These are phyloP conservation scores for Diaporthe helianthi DNA, from an alignment of 2,329 filamentous ascomycete genomes.

Conservation along the genomic window DNA sequence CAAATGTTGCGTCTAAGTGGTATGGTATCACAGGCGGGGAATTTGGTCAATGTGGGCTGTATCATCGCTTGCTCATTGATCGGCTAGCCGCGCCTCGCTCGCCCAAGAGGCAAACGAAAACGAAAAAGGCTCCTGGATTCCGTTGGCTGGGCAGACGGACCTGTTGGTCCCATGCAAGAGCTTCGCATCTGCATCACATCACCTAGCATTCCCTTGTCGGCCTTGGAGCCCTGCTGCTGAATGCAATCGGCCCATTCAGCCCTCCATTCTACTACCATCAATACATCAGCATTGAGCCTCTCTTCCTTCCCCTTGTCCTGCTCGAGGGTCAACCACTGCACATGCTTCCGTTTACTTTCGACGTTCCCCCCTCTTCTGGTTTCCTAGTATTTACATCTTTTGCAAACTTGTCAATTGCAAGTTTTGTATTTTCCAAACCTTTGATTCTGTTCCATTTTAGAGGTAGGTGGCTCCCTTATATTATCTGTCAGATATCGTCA, in stretches of 20 bases:
- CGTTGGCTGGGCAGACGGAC: background rate
- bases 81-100: conserved; percentile 3
- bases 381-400: background rate
- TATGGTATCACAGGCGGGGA: background rate
- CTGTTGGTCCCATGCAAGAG: conserved; percentile 19
- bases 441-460: background rate
- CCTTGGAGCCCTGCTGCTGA: background rate
- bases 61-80: background rate
- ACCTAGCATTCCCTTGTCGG: conserved; percentile 10
- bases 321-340: background rate
- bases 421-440: background rate
- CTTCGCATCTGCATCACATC: conserved; percentile 7
- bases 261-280: too few species aligned
- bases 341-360: background rate
- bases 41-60: background rate
- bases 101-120: background rate
- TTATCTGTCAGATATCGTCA: conserved; percentile 2
- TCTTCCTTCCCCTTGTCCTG: background rate
- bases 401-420: background rate
- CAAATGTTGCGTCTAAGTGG: background rate
- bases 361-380: background rate
- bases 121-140: background rate
- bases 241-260: background rate
- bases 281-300: background rate
- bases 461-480: background rate